Base-by-base conservation (phyloP, 2,329 filamentous ascomycete genomes). In the Calonectria hongkongensis region DNA sequence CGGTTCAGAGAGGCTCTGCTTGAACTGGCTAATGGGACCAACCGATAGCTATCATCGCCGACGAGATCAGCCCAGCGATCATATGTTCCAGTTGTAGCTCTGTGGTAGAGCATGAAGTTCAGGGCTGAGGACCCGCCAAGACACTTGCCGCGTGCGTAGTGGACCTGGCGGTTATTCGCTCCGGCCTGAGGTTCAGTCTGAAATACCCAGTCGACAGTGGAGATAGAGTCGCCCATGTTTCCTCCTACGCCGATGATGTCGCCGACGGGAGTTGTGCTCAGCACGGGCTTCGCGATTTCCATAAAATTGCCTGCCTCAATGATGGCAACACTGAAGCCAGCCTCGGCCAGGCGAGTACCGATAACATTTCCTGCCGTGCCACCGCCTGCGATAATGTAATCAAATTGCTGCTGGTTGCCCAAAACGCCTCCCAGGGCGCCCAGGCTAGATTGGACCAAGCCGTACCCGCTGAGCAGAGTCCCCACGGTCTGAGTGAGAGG, bases 101-200 rank as follows among this genome's bases (percentile, higher is more conserved):
- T 18, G 56, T 68, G 56, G 33, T 62, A 60, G 30, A 68, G 47
- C 66, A 68, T 68, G 15, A 68, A 48, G 33, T 68, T 68, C 25
- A 60, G 45, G 21, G 54, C 66, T 21, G 54, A 62, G 4, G 54
- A 62, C 45, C 66, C 66, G 25, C 66, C 66, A 25, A 68, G 45
- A 30, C 54, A 62, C 21, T 60, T 60, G 39, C 66, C 66, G 13
- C 56, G 54, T 6, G 66, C 66, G 27, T 68, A 68, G 54, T 68
- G 56, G n/a, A 68, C 21, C 54, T 62, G 27, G 15, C 66, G 54
- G 56, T 63, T 51, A 43, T 68, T 62, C 27, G 43, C 56, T 12
- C 56, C 66, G 21, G 45, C 56, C 48, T 68, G 66, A 18, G 66
- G 45, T 41, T 62, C 56, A 6, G 66, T 68, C 45, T 65, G 43